Evolutionary conservation across 78 protist species (phyloP).

Genomic region (Neovahlkampfia damariscottae): DNA sequence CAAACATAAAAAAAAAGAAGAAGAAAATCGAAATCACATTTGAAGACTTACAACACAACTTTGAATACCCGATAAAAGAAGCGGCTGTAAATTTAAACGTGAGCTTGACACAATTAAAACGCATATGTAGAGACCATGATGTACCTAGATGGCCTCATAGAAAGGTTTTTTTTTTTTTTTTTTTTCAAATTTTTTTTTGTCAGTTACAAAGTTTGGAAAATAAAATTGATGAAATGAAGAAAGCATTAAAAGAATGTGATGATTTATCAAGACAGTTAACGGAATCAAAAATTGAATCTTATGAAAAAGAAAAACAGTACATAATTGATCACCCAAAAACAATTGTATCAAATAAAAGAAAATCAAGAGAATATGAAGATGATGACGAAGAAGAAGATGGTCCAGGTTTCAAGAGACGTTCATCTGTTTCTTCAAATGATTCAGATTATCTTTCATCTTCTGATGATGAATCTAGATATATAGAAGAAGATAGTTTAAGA

Average conservation of each 20-base stretch:
- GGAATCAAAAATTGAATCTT: too few relatives aligned
- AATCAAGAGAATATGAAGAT: too few relatives aligned
- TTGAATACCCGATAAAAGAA: not conserved
- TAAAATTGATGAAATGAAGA: not conserved
- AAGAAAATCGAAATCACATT: not conserved
- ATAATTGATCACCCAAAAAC: too few relatives aligned
- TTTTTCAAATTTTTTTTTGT: not conserved
- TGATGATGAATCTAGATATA: too few relatives aligned
- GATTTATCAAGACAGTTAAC: too few relatives aligned
- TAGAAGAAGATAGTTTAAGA: too few relatives aligned
- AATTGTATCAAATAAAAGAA: too few relatives aligned
- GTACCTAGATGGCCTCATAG: conserved; percentile 1
- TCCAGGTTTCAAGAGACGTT: too few relatives aligned
- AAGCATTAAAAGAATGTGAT: not conserved
- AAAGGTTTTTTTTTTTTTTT: not conserved
- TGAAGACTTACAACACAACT: not conserved
- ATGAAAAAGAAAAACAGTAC: too few relatives aligned
- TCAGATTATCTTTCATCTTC: too few relatives aligned
- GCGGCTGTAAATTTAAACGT: not conserved
- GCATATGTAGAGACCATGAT: not conserved
- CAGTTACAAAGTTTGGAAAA: not conserved
- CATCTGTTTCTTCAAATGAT: too few relatives aligned
- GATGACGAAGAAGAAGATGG: too few relatives aligned
- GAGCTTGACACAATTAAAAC: not conserved
- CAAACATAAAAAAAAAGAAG: not conserved